Percentiles rank a stretch among this genome's conserved stretches.
Conservation (phyloP, 1,284 basidiomycete species). For the Trichosporon coremiiforme region DNA sequence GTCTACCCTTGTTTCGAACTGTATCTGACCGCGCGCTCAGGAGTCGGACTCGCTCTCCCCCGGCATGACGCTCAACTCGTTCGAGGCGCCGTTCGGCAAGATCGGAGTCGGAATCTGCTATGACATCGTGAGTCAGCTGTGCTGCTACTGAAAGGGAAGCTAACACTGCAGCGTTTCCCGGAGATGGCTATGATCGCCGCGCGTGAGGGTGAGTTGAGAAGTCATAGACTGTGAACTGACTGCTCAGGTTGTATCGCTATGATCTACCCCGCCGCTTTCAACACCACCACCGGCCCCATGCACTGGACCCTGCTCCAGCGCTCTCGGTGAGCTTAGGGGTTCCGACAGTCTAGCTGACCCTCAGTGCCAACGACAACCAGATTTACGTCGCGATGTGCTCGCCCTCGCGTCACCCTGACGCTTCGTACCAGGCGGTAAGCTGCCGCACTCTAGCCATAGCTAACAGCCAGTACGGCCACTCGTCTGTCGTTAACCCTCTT, state of each 20-base stretch:
- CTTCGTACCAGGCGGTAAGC: conserved; percentile 74
- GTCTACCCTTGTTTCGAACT: neutral
- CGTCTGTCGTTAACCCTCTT: conserved; percentile 84
- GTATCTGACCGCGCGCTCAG: conserved; percentile 56
- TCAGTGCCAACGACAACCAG: conserved; percentile 92
- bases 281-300: conserved; percentile 84
- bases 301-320: conserved; percentile 95
- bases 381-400: conserved; percentile 95
- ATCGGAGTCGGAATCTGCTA: conserved; percentile 59
- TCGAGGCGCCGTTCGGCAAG: conserved; percentile 72
- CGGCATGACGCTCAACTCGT: conserved; percentile 74
- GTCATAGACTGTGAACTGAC: neutral
- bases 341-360: conserved; percentile 13
- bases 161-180: conserved; percentile 69
- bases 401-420: conserved; percentile 80
- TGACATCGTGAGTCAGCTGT: conserved; percentile 53
- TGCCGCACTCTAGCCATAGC: conserved; percentile 43
- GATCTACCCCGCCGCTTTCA: conserved; percentile 74
- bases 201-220: conserved; percentile 65
- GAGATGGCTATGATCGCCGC: conserved; percentile 92
- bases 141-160: conserved; percentile 2
- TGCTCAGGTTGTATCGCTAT: conserved; percentile 77
- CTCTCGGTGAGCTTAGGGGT: conserved; percentile 64
- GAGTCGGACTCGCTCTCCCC: conserved; percentile 91
- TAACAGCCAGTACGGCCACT: conserved; percentile 76